These are phyloP conservation scores for Xylaria longipes DNA, from an alignment of 495 filamentous ascomycete species.

Conservation along the genomic window DNA sequence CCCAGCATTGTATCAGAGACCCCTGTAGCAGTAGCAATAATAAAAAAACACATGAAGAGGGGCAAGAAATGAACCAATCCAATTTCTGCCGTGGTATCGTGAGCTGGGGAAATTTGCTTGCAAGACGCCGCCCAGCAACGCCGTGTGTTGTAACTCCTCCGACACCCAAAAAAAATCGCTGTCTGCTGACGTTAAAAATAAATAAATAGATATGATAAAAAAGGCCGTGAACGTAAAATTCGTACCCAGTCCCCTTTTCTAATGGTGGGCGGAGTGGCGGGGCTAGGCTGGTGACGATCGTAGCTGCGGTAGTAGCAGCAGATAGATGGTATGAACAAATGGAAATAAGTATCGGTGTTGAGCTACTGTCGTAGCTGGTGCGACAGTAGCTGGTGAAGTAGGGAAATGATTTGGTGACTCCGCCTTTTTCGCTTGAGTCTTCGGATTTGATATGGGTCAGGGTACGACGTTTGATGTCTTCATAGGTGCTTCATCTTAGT, in stretches of 20 bases:
- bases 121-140: slow-evolving; percentile 43
- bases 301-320: slow-evolving; percentile 12
- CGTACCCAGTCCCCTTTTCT: slow-evolving; percentile 19
- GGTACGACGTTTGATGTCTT: not conserved
- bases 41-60: slow-evolving; percentile 6
- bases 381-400: slow-evolving; percentile 13
- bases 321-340: slow-evolving; percentile 37
- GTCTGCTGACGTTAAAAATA: slow-evolving; percentile 14
- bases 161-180: slow-evolving; percentile 23
- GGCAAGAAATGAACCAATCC: slow-evolving; percentile 11
- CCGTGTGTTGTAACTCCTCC: slow-evolving; percentile 45
- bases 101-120: slow-evolving; percentile 25
- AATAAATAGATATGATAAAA: slow-evolving; percentile 3
- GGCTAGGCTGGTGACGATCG: not conserved
- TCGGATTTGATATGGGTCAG: not conserved
- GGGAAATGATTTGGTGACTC: not conserved
- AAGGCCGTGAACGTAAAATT: slow-evolving; percentile 27
- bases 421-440: not conserved
- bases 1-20: slow-evolving; percentile 16
- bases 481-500: not conserved
- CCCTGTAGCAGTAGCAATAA: not conserved
- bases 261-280: slow-evolving; percentile 7
- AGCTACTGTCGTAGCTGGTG: slow-evolving; percentile 17
- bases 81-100: slow-evolving; percentile 22
- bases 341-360: slow-evolving; percentile 32